Evolutionary conservation across 2,329 filamentous ascomycete genomes (phyloP).

Genomic region (Plenodomus tracheiphilus): DNA sequence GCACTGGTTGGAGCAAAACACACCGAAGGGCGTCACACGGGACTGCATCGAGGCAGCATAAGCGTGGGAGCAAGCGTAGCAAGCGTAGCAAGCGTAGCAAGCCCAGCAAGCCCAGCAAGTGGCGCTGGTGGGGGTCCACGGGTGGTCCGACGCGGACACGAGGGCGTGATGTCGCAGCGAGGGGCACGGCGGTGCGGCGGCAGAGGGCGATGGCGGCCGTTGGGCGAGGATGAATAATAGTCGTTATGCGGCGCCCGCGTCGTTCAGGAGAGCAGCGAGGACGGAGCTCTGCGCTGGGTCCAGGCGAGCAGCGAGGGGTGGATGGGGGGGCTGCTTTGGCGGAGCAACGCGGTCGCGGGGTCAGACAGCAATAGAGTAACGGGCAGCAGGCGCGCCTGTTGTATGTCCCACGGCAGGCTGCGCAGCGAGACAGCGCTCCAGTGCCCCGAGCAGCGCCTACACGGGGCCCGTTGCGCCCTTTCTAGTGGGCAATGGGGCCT

Average conservation of each 20-base stretch:
- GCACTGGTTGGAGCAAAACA: conserved; percentile 45
- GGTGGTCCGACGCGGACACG: conserved; percentile 21
- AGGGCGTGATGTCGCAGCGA: conserved; percentile 18
- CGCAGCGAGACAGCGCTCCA: conserved; percentile 17
- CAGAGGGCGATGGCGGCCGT: conserved; percentile 18
- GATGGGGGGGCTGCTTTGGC: conserved; percentile 3
- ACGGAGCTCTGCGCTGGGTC: neutral
- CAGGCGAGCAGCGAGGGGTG: too few species aligned
- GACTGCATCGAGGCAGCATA: conserved; percentile 49
- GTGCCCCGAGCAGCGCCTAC: conserved; percentile 23
- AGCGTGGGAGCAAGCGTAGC: conserved; percentile 41
- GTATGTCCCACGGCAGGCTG: conserved; percentile 15
- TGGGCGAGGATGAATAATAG: conserved; percentile 17
- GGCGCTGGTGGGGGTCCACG: too few species aligned
- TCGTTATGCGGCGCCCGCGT: conserved; percentile 1
- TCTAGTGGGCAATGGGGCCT: conserved; percentile 30
- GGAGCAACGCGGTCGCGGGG: conserved; percentile 20
- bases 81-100: too few species aligned
- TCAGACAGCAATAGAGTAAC: conserved; percentile 1
- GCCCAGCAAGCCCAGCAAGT: too few species aligned
- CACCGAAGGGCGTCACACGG: conserved; percentile 48
- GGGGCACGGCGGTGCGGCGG: conserved; percentile 9
- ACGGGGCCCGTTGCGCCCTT: conserved; percentile 32
- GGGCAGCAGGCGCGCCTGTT: neutral
- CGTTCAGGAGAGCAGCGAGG: neutral